Percentiles rank a stretch among this genome's conserved stretches.
Evolutionary conservation across 805 yeast species (phyloP).

Genomic region (Hanseniaspora pseudoguilliermondii): DNA sequence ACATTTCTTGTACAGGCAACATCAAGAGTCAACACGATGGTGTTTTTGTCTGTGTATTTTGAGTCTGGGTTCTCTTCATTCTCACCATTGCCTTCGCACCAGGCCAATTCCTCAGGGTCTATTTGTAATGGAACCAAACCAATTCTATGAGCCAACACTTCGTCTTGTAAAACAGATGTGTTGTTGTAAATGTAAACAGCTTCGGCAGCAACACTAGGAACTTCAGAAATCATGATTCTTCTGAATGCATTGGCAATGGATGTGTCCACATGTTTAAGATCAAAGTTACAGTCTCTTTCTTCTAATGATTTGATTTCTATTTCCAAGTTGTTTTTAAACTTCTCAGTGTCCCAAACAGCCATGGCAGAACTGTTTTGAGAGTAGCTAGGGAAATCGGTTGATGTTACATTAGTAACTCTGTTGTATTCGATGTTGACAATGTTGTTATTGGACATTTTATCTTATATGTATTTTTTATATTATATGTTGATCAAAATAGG

Average conservation of each 20-base stretch:
- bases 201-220: conserved; percentile 92
- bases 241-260: conserved; percentile 93
- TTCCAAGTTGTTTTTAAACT: conserved; percentile 55
- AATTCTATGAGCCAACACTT: conserved; percentile 87
- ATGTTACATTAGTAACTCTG: conserved; percentile 76
- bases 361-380: conserved; percentile 42
- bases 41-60: conserved; percentile 74
- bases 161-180: conserved; percentile 94
- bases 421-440: conserved; percentile 80
- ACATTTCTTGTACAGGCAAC: conserved; percentile 78
- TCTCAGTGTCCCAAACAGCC: conserved; percentile 70
- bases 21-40: conserved; percentile 69
- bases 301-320: conserved; percentile 53
- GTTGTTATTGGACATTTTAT: conserved; percentile 27
- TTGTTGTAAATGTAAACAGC: conserved; percentile 81
- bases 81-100: conserved; percentile 60
- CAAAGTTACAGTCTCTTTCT: conserved; percentile 72
- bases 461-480: not conserved
- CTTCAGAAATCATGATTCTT: conserved; percentile 92
- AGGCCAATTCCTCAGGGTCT: conserved; percentile 76
- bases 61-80: conserved; percentile 36
- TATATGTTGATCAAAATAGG: no score
- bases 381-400: conserved; percentile 90
- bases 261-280: conserved; percentile 74
- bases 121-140: conserved; percentile 84